Conservation (phyloP, 768 basidiomycete species). For the Lanmaoa pseudosensibilis region DNA sequence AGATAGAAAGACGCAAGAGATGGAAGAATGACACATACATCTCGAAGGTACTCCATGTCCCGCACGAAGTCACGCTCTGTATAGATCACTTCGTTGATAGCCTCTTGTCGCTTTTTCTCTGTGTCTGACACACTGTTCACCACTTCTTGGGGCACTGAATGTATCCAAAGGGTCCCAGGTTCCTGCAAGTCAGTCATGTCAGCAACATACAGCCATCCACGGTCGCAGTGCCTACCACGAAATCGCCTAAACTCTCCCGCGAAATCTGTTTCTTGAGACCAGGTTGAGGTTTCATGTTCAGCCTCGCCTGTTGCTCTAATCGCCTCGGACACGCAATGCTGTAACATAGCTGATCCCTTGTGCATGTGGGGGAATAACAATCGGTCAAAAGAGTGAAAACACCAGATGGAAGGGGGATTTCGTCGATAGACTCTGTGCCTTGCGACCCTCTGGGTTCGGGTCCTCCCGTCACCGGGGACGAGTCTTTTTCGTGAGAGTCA, state of each 20-base stretch:
- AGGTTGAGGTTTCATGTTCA: slow-evolving; percentile 93
- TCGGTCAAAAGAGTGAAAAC: slow-evolving; percentile 96
- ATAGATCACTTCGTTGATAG: slow-evolving; percentile 93
- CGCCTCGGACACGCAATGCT: slow-evolving; percentile 94
- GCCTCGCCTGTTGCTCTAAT: slow-evolving; percentile 88
- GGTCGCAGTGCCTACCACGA: slow-evolving; percentile 51
- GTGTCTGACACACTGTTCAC: slow-evolving; percentile 87
- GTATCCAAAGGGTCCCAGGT: slow-evolving; percentile 90
- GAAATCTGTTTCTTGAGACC: slow-evolving; percentile 85
- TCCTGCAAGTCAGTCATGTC: slow-evolving; percentile 44
- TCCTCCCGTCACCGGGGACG: slow-evolving; percentile 27
- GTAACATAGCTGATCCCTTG: slow-evolving; percentile 92
- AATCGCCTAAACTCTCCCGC: slow-evolving; percentile 76
- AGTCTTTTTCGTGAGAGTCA: slow-evolving; percentile 38
- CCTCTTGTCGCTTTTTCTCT: slow-evolving; percentile 96
- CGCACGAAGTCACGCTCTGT: slow-evolving; percentile 98
- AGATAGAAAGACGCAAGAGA: background rate
- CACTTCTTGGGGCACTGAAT: slow-evolving; percentile 93
- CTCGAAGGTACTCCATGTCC: slow-evolving; percentile 96
- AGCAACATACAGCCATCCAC: slow-evolving; percentile 1
- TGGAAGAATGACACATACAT: slow-evolving; percentile 53
- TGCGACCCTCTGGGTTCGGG: slow-evolving; percentile 31
- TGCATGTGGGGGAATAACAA: slow-evolving; percentile 98
- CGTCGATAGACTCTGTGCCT: slow-evolving; percentile 52
- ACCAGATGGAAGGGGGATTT: slow-evolving; percentile 78